Evolutionary conservation across 345 rosid genomes (phyloP).

Genomic region (Draba incana): DNA sequence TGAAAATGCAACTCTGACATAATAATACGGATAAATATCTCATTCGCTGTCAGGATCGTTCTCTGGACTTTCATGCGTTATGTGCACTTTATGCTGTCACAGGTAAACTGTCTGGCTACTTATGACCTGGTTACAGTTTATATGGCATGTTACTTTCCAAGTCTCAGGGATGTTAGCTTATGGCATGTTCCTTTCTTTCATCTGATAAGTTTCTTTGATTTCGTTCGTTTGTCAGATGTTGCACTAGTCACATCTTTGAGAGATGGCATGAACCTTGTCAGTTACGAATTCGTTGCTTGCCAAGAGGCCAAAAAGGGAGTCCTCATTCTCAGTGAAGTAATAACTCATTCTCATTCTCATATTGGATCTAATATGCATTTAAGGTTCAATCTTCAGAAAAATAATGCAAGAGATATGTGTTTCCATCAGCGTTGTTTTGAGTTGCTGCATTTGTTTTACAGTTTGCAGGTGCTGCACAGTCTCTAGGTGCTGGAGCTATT

Average conservation of each 20-base stretch:
- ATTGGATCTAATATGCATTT: neutral
- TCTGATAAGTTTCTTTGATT: constrained; percentile 22
- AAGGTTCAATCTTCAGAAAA: constrained; percentile 9
- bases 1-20: constrained; percentile 13
- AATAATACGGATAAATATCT: constrained; percentile 33
- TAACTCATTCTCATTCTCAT: constrained; percentile 6
- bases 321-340: constrained; percentile 99
- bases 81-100: constrained; percentile 98
- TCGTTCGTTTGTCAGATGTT: constrained; percentile 61
- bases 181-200: constrained; percentile 12
- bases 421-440: neutral
- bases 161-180: neutral
- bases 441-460: constrained; percentile 43
- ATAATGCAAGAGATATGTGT: neutral
- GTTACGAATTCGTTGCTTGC: constrained; percentile 99
- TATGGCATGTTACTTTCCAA: constrained; percentile 18
- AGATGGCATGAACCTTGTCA: constrained; percentile 99
- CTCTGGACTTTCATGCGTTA: constrained; percentile 79
- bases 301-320: constrained; percentile 98
- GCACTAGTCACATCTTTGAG: constrained; percentile 97
- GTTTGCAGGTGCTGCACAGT: constrained; percentile 99
- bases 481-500: constrained; percentile 98
- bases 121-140: constrained; percentile 18
- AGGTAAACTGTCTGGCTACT: constrained; percentile 52
- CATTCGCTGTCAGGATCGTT: constrained; percentile 76